phyloP scores from a whole-genome alignment of 176 grass and related monocot species.

The Stipa capillata region DNA sequence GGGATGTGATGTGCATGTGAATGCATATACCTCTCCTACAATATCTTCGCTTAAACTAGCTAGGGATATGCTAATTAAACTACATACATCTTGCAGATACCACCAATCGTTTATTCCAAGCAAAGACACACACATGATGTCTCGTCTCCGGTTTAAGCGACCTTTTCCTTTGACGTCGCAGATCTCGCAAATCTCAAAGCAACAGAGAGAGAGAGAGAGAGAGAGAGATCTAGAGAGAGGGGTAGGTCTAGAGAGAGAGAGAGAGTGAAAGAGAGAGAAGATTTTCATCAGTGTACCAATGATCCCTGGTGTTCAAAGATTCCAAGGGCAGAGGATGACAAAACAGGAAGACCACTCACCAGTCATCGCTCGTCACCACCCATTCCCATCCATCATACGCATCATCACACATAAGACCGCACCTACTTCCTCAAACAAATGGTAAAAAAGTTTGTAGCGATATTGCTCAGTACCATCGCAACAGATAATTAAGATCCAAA shows the following conservation, averaged over 20 bases:
- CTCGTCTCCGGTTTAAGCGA: not conserved
- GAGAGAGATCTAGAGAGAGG: not conserved
- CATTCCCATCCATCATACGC: not conserved
- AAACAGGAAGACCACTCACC: slow-evolving; percentile 5
- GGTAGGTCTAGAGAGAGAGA: not conserved
- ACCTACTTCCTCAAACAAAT: not conserved
- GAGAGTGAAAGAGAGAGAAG: not conserved
- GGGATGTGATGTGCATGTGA: too few relatives aligned
- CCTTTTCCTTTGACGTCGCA: not conserved
- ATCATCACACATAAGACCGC: not conserved
- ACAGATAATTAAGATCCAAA: too few relatives aligned
- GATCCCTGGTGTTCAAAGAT: slow-evolving; percentile 9
- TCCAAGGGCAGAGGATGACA: slow-evolving; percentile 4
- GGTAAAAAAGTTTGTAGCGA: too few relatives aligned
- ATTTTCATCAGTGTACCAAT: not conserved
- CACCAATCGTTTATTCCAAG: not conserved
- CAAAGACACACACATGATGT: not conserved
- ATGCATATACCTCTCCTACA: not conserved
- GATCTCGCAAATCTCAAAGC: not conserved
- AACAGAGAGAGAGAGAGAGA: not conserved
- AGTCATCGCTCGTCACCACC: slow-evolving; percentile 7
- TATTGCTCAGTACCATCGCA: too few relatives aligned
- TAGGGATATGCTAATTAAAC: not conserved
- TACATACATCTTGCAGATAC: not conserved
- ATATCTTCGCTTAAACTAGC: not conserved